Percentiles rank a stretch among this genome's conserved stretches.
Conservation (phyloP, 345 rosid species). For the Boechera divaricarpa region DNA sequence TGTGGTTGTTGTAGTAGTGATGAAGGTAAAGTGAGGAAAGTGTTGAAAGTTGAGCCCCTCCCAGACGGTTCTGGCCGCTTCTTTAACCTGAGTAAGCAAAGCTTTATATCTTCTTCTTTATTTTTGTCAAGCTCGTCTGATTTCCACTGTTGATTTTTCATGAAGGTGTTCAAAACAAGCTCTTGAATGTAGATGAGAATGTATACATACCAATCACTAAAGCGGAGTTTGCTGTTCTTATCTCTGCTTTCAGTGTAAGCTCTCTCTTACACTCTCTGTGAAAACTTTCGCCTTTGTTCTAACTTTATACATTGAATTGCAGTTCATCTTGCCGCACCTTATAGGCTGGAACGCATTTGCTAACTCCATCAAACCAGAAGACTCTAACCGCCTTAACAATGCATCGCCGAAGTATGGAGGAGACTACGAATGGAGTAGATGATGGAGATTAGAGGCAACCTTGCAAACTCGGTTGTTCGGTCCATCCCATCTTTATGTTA, state of each 20-base stretch:
- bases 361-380: conserved; percentile 59
- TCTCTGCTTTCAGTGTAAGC: conserved; percentile 75
- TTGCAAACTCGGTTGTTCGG: not conserved
- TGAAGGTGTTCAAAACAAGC: conserved; percentile 89
- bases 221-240: conserved; percentile 80
- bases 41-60: conserved; percentile 91
- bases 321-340: conserved; percentile 81
- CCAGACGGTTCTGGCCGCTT: conserved; percentile 96
- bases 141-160: conserved; percentile 26
- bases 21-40: conserved; percentile 92
- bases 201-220: conserved; percentile 80
- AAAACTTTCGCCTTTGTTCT: conserved; percentile 9
- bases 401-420: conserved; percentile 70
- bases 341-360: conserved; percentile 88
- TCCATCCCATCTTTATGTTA: conserved; percentile 14
- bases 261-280: conserved; percentile 27
- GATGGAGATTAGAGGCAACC: conserved; percentile 26
- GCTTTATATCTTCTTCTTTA: conserved; percentile 20
- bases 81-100: conserved; percentile 79
- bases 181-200: conserved; percentile 74
- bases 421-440: conserved; percentile 83
- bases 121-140: conserved; percentile 1
- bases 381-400: conserved; percentile 49
- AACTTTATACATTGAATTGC: conserved; percentile 36
- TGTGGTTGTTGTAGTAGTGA: conserved; percentile 62